Conservation (phyloP, 2,329 filamentous ascomycete species). For the Aureobasidium sp. region DNA sequence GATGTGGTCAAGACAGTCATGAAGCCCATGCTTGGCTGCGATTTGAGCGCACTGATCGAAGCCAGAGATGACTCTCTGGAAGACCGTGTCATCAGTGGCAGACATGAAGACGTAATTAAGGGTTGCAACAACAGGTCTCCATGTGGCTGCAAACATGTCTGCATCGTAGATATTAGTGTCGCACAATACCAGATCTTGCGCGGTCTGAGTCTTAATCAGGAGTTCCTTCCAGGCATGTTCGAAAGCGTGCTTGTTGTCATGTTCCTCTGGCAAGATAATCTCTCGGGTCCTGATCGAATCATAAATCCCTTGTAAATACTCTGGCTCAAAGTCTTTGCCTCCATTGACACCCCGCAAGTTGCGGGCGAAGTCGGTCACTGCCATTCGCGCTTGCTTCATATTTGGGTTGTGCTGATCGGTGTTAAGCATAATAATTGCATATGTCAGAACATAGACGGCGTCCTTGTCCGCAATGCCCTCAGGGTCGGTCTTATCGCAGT, state of each 20-base stretch:
- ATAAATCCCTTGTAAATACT: constrained; percentile 80
- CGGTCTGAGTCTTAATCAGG: constrained; percentile 69
- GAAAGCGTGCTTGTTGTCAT: constrained; percentile 93
- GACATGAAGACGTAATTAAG: constrained; percentile 99
- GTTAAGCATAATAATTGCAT: constrained; percentile 96
- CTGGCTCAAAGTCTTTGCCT: constrained; percentile 70
- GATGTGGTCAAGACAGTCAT: constrained; percentile 85
- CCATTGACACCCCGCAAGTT: constrained; percentile 89
- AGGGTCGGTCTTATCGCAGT: constrained; percentile 60
- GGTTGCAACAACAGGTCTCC: constrained; percentile 90
- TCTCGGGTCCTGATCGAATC: constrained; percentile 87
- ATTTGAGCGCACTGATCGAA: constrained; percentile 96
- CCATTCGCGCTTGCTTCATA: constrained; percentile 77
- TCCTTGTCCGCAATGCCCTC: constrained; percentile 77
- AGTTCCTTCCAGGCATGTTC: constrained; percentile 97
- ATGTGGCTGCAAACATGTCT: constrained; percentile 94
- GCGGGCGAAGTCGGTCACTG: constrained; percentile 67
- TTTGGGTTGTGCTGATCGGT: constrained; percentile 97
- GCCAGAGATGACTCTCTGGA: constrained; percentile 82
- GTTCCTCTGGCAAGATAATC: constrained; percentile 94
- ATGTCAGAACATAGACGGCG: constrained; percentile 80
- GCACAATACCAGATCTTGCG: constrained; percentile 66
- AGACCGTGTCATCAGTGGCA: constrained; percentile 92
- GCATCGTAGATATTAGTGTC: constrained; percentile 93
- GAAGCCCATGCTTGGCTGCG: constrained; percentile 72